Conservation (phyloP, 2,329 filamentous ascomycete species). For the Fusarium sp. region DNA sequence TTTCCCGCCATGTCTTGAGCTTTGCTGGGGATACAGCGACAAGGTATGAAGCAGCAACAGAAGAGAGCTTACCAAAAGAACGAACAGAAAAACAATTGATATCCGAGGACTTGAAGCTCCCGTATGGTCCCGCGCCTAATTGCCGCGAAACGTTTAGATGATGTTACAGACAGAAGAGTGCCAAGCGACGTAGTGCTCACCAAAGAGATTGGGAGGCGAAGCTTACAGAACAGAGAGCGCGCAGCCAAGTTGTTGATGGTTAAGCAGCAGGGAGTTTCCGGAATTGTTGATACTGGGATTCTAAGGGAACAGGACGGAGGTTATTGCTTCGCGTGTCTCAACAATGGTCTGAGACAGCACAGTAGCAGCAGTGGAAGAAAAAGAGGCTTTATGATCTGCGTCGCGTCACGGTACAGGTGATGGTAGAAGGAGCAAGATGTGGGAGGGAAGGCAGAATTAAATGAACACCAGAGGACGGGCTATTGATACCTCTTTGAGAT, state of each 20-base stretch:
- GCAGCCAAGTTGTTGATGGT: conserved; percentile 30
- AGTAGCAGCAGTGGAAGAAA: conserved; percentile 11
- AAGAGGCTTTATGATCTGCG: conserved; percentile 37
- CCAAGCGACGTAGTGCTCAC: conserved; percentile 15
- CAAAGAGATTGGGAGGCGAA: conserved; percentile 37
- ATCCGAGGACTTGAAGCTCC: conserved; percentile 24
- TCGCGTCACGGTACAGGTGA: conserved; percentile 24
- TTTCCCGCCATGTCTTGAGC: conserved; percentile 25
- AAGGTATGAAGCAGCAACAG: conserved; percentile 21
- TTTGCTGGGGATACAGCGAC: conserved; percentile 11
- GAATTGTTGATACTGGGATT: conserved; percentile 18
- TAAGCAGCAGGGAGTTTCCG: conserved; percentile 28
- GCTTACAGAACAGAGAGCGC: conserved; percentile 21
- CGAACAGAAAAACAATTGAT: conserved; percentile 34
- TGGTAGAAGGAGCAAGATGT: conserved; percentile 29
- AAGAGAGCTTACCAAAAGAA: conserved; percentile 39
- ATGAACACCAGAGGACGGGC: conserved; percentile 21
- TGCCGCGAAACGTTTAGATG: conserved; percentile 26
- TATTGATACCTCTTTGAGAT: conserved; percentile 36
- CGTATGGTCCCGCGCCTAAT: conserved; percentile 26
- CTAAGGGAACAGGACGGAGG: conserved; percentile 21
- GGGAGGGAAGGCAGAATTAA: conserved; percentile 37
- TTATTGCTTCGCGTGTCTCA: conserved; percentile 11
- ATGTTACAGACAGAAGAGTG: conserved; percentile 11
- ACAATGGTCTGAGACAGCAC: conserved; percentile 13